Conservation (phyloP, 345 rosid species). For the Eucalyptus pauciflora region DNA sequence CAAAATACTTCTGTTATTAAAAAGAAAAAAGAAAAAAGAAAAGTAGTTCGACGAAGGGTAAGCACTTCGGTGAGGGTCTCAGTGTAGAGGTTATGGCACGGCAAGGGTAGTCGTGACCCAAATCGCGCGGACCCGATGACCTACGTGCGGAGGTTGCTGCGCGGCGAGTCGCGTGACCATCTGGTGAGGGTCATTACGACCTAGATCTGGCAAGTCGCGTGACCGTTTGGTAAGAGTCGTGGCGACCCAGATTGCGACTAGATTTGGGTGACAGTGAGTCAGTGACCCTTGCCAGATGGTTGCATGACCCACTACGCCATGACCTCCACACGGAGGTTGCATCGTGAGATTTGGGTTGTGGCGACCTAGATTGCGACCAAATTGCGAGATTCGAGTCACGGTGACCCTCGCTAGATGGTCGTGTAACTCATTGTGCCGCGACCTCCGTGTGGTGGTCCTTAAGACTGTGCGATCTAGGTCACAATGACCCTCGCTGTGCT, state of each 20-base stretch:
- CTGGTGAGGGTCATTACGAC: too few relatives aligned
- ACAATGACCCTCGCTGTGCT: accelerated
- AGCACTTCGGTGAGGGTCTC: accelerated
- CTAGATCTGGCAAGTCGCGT: too few relatives aligned
- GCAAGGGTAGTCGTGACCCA: accelerated
- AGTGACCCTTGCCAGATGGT: accelerated
- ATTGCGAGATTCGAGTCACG: accelerated
- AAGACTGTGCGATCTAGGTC: accelerated
- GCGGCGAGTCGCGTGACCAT: accelerated
- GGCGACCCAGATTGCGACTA: too few relatives aligned
- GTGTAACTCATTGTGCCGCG: accelerated
- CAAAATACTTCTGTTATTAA: too few relatives aligned
- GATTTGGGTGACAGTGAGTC: accelerated
- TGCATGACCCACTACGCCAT: accelerated
- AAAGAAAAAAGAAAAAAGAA: too few relatives aligned
- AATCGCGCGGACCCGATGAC: accelerated
- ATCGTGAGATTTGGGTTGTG: accelerated
- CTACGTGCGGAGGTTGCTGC: accelerated
- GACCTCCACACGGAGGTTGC: accelerated
- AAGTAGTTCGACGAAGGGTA: accelerated
- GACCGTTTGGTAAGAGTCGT: too few relatives aligned
- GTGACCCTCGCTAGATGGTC: accelerated
- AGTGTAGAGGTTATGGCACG: accelerated
- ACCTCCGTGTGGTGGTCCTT: accelerated
- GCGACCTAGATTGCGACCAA: accelerated